Evolutionary conservation across 1,284 basidiomycete species (phyloP), one percentile per base, ranked within the genome.

Genomic region (Hypsizygus ulmarius): DNA sequence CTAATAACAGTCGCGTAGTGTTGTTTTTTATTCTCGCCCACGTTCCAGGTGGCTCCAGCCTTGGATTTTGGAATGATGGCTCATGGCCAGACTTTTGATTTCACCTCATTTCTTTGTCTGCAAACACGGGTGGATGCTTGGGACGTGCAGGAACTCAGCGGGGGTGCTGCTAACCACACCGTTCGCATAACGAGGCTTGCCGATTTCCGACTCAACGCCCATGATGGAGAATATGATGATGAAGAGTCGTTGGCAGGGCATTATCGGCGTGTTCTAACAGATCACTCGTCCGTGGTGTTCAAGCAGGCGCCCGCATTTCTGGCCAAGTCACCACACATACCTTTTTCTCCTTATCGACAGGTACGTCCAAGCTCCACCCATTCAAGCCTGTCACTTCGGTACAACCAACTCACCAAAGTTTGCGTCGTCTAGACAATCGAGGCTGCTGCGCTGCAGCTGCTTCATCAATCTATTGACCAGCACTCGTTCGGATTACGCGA

Each of bases 241-340:
- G 12, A 29, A 29, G 27, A 28, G 29, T 12, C 25, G 39, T 40
- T 29, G 21, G 21, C n/a, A 32, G 36, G 36, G 5, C 5, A 21
- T 45, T 39, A 38, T 18, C 15, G 25, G 15, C 12, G 27, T 34
- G 38, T 35, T 8, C 28, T 45, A 14, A 25, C 33, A 11, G n/a
- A 15, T 3, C 19, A 34, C 28, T 4, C 11, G 15, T 47, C 49
- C 1, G 43, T 46, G 15, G 43, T 50, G 30, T 19, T 50, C n/a
- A 49, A 49, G 42, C 48, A 49, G 28, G 48, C 48, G n/a, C 48
- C 48, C 16, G 43, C 39, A 11, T 51, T 21, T 47, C 19, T 51
- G 14, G 49, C 49, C 3, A 46, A 51, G 39, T 18, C 39, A 21
- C 33, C 38, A 5, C 16, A 43, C 15, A 39, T 47, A 14, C 34